Evolutionary conservation across 768 basidiomycete species (phyloP).

Genomic region (Tulasnella sp.): DNA sequence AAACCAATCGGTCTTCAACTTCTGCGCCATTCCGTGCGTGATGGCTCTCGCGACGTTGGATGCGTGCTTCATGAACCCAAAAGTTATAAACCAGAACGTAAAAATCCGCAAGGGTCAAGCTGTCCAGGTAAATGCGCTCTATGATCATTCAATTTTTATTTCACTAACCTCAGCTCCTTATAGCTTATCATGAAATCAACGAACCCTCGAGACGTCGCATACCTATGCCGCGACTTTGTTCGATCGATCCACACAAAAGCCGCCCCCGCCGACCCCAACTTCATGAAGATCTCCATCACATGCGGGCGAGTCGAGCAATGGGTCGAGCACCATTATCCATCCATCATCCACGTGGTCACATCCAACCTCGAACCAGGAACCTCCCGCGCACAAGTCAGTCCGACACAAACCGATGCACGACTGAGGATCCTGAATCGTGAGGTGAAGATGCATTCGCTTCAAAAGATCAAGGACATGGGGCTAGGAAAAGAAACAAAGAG

Average conservation of each 20-base stretch:
- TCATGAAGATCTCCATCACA: slow-evolving; percentile 68
- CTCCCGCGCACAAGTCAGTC: slow-evolving; percentile 7
- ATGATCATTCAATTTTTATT: too few relatives aligned
- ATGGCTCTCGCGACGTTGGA: slow-evolving; percentile 95
- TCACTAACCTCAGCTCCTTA: background rate
- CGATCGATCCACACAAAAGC: slow-evolving; percentile 77
- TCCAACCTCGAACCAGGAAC: slow-evolving; percentile 12
- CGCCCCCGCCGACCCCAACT: slow-evolving; percentile 73
- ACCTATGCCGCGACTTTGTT: slow-evolving; percentile 75
- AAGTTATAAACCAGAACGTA: slow-evolving; percentile 76
- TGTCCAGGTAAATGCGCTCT: slow-evolving; percentile 63
- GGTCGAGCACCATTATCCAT: slow-evolving; percentile 88
- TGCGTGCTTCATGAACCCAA: slow-evolving; percentile 86
- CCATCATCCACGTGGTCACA: slow-evolving; percentile 48
- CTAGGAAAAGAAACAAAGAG: too few relatives aligned
- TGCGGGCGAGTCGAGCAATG: slow-evolving; percentile 91
- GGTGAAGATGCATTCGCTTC: slow-evolving; percentile 19
- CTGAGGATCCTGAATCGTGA: slow-evolving; percentile 25
- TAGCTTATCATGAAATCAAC: slow-evolving; percentile 88
- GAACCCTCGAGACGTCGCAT: slow-evolving; percentile 83
- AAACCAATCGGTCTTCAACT: slow-evolving; percentile 91
- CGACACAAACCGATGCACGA: slow-evolving; percentile 28
- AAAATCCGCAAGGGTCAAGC: slow-evolving; percentile 93
- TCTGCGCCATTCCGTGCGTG: slow-evolving; percentile 85
- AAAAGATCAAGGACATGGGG: slow-evolving; percentile 6